Conservation (phyloP, 75 land plant species). For the Pinus albicaulis region DNA sequence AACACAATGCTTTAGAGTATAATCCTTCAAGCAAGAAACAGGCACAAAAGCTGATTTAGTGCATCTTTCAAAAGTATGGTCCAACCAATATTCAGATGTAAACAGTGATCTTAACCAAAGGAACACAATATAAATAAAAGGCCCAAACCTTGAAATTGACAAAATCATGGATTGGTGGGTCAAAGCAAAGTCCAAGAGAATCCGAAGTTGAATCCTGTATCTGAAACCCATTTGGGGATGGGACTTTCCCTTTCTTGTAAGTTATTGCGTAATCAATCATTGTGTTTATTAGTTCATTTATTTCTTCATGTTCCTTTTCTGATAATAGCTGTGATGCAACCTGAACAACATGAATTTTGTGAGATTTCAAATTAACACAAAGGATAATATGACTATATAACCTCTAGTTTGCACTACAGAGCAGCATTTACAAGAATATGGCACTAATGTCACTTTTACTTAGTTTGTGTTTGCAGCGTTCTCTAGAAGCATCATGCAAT, state of each 20-base stretch:
- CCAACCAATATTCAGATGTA: not conserved
- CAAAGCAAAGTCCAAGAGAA: slow-evolving; percentile 41
- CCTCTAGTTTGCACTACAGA: no score
- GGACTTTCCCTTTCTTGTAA: slow-evolving; percentile 63
- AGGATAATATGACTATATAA: no score
- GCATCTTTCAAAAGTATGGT: not conserved
- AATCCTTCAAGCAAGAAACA: slow-evolving; percentile 43
- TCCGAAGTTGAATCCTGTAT: slow-evolving; percentile 30
- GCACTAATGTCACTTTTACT: no score
- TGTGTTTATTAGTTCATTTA: slow-evolving; percentile 59
- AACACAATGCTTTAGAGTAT: slow-evolving; percentile 30
- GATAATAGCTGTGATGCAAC: slow-evolving; percentile 78
- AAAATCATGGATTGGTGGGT: slow-evolving; percentile 67
- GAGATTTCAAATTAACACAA: no score
- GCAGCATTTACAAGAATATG: no score
- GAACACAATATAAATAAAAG: slow-evolving; percentile 1
- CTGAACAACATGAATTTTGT: slow-evolving; percentile 24
- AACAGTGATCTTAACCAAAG: slow-evolving; percentile 1
- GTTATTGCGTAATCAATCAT: slow-evolving; percentile 83
- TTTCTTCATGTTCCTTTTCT: slow-evolving; percentile 60
- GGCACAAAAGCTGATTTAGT: not conserved
- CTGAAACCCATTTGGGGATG: slow-evolving; percentile 10
- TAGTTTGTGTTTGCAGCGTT: no score
- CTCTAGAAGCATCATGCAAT: no score
- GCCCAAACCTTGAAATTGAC: slow-evolving; percentile 69